Base-by-base conservation (phyloP, 352 stramenopile genomes). In the Pythium angustatum region DNA sequence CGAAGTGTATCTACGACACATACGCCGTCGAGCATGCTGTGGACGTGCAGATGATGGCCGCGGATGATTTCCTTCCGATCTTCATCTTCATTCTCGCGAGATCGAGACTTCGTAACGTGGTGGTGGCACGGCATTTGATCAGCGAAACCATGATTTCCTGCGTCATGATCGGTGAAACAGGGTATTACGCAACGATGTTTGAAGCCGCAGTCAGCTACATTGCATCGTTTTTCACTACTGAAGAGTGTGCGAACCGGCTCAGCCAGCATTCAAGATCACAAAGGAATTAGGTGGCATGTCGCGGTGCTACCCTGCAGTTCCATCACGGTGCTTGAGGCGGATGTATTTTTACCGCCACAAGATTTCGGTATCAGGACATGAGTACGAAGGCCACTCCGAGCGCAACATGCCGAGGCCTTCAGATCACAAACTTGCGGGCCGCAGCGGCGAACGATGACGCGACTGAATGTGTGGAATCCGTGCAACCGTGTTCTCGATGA, bases 181-280 rank as follows among this genome's bases (percentile, higher is more conserved):
- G 84, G 14, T 93, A 93, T 61, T 93, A 93, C 64, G 75, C 82
- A 15, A 93, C 84, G 2, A 93, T 91, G 80, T 69, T 91, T 36
- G 84, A 93, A 60, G 81, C 84, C 1, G 80, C 81, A 0, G 77
- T 93, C 31, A 79, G 81, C 24, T 92, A 87, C 43, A 85, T 92
- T 45, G 75, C 79, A 8, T 78, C 81, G 0, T 83, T 69, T 26
- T 64, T 62, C 28, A 55, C 55, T 5, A 19, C 30, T n/a, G 60
- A 61, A 21, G 60, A 67, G 3, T 36, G 21, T 14, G 27, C n/a
- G 5, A 19, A 51, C 10, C 7, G 27, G 21, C 8, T 51, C n/a
- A 53, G 19, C 11, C 31, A 44, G 12, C 31, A 26, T 7, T 58
- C 51, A 24, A 30, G 11, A 58, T 58, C 49, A 4, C 30, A 22